Conservation (phyloP, 108 stramenopile species). For the Conticribra weissflogii region DNA sequence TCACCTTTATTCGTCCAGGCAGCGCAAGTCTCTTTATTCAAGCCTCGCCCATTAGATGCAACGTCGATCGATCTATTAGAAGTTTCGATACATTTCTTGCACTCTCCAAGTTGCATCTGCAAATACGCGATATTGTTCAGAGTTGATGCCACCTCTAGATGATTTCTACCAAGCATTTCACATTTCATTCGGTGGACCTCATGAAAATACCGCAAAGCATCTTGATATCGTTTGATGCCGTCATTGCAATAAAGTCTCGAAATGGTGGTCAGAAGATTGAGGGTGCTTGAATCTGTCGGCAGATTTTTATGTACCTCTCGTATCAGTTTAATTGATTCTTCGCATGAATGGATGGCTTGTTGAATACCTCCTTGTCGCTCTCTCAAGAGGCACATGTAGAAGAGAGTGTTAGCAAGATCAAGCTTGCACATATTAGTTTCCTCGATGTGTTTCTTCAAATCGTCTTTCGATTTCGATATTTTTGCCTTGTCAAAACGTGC, state of each 20-base stretch:
- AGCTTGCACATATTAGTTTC: conserved; percentile 40
- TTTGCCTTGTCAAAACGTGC: conserved; percentile 26
- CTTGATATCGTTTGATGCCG: conserved; percentile 32
- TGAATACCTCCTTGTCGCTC: conserved; percentile 36
- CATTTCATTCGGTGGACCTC: conserved; percentile 42
- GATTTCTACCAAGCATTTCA: conserved; percentile 28
- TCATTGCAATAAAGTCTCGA: conserved; percentile 42
- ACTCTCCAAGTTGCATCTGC: conserved; percentile 29
- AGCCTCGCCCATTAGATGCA: conserved; percentile 32
- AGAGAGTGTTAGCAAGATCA: conserved; percentile 36
- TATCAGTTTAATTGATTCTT: conserved; percentile 37
- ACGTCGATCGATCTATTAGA: conserved; percentile 45
- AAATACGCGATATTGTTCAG: conserved; percentile 51
- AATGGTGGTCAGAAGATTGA: conserved; percentile 37
- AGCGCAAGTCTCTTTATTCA: conserved; percentile 33
- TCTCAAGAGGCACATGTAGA: conserved; percentile 32
- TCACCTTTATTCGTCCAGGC: conserved; percentile 44
- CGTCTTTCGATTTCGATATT: conserved; percentile 28
- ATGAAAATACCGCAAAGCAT: conserved; percentile 41
- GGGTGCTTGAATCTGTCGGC: conserved; percentile 24
- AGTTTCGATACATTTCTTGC: conserved; percentile 27
- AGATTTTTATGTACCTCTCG: conserved; percentile 19
- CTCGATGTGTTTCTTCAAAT: conserved; percentile 25
- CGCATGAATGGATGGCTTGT: conserved; percentile 36
- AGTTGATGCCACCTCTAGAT: conserved; percentile 46